Base-by-base conservation (phyloP, 1,139 yeast genomes). In the Pichia sp. region DNA sequence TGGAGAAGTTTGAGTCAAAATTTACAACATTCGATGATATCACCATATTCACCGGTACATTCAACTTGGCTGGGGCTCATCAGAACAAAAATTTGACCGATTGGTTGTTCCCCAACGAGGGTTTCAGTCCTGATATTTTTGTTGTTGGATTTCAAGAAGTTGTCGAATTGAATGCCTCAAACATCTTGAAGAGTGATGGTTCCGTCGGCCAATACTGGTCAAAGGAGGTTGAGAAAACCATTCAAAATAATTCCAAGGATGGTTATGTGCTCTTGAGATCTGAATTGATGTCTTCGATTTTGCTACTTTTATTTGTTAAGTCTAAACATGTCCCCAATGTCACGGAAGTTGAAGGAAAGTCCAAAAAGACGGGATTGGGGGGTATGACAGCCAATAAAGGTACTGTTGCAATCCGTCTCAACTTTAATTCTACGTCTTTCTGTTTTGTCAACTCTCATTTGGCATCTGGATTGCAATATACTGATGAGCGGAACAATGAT, bases 351-450 rank as follows among this genome's bases (percentile, higher is more conserved):
- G 85, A 79, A 55, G 86, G 94, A 26, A 69, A 84, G 16, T 72
- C 77, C 23, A 91, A 87, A 50, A 91, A 91, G 51, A 93, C 98
- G 0, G 99, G 99, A 0, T 65, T 91, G 35, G 95, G 95, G 15
- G 97, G 97, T 13, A 75, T 86, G 53, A 82, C 96, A 28, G 97
- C 97, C 14, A 91, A 91, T 54, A 91, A 91, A 58, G 99, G 99
- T 22, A 96, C 91, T 2, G 80, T 86, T 35, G 88, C 94, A 0
- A 82, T 87, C 11, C 68, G 96, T 45, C 76, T 91, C 58, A 70
- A 77, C 39, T 73, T 82, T 46, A 86, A 86, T 10, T 78, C 77
- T 36, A 74, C 91, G 1, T 69, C 84, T 0, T 66, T 84, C 42
- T 83, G 94, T 54, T 77, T 85, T 55, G 80, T 86, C 22, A 82